These are phyloP conservation scores for Claviceps humidiphila DNA, from an alignment of 2,329 filamentous ascomycete genomes.

Conservation along the genomic window DNA sequence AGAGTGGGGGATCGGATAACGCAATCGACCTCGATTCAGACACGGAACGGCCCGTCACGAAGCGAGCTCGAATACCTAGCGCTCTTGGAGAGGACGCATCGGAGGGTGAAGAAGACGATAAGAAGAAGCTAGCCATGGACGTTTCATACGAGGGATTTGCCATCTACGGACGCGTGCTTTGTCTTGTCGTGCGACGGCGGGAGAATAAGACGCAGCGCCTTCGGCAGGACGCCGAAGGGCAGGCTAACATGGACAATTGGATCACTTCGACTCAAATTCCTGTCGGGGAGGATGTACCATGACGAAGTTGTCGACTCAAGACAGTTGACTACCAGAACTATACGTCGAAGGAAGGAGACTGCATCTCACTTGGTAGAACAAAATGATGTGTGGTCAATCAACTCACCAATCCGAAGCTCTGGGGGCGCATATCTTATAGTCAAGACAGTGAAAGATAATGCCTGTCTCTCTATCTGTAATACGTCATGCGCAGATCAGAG, in stretches of 20 bases:
- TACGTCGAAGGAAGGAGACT: too few species aligned
- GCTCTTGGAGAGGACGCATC: conserved; percentile 16
- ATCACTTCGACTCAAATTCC: conserved; percentile 65
- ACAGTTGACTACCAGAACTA: neutral
- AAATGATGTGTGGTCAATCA: neutral
- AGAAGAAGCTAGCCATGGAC: conserved; percentile 80
- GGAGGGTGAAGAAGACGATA: conserved; percentile 49
- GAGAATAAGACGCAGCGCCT: conserved; percentile 31
- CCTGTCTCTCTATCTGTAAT: neutral
- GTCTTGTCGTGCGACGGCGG: conserved; percentile 72
- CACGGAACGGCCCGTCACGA: conserved; percentile 28
- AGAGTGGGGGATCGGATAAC: conserved; percentile 20
- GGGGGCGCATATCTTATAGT: neutral
- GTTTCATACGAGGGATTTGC: conserved; percentile 91
- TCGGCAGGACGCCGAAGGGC: conserved; percentile 31
- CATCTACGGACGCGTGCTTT: conserved; percentile 87
- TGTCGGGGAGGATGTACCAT: conserved; percentile 21
- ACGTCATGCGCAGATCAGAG: neutral
- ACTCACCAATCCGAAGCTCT: neutral
- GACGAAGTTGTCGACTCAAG: conserved; percentile 4
- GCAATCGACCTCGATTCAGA: conserved; percentile 27
- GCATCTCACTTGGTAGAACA: neutral
- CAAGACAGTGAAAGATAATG: neutral
- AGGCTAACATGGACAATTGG: conserved; percentile 73
- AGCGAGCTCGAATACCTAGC: conserved; percentile 26